These are phyloP conservation scores for Aegilops tauschii DNA, from an alignment of 176 grass and related monocot species.

Conservation along the genomic window DNA sequence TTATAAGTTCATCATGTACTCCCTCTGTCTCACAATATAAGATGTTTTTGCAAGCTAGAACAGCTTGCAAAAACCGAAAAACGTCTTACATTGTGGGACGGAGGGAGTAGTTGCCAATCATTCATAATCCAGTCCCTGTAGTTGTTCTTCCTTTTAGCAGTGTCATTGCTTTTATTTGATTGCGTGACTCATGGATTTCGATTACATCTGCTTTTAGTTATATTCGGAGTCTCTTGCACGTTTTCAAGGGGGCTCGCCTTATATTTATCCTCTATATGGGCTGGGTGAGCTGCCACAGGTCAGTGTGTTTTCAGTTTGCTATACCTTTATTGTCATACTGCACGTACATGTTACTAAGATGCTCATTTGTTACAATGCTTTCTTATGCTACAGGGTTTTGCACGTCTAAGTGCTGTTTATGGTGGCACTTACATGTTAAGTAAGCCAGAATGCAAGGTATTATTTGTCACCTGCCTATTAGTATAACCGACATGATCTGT, in stretches of 20 bases:
- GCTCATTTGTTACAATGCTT: slow-evolving; percentile 3
- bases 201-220: slow-evolving; percentile 48
- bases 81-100: too few relatives aligned
- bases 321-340: neutral
- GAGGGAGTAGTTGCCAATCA: slow-evolving; percentile 1
- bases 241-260: slow-evolving; percentile 92
- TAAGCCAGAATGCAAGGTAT: slow-evolving; percentile 95
- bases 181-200: neutral
- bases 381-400: slow-evolving; percentile 66
- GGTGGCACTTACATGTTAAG: slow-evolving; percentile 97
- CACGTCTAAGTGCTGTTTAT: slow-evolving; percentile 95
- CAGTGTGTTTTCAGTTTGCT: slow-evolving; percentile 30
- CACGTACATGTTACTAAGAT: slow-evolving; percentile 10
- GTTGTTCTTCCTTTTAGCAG: neutral
- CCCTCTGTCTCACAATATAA: too few relatives aligned
- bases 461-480: slow-evolving; percentile 14
- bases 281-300: slow-evolving; percentile 91
- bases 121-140: slow-evolving; percentile 2
- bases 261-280: slow-evolving; percentile 92
- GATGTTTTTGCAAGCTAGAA: too few relatives aligned
- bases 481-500: slow-evolving; percentile 7
- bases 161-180: slow-evolving; percentile 13
- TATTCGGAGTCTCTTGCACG: slow-evolving; percentile 80
- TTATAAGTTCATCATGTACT: neutral
- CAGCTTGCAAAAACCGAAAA: too few relatives aligned